Evolutionary conservation across 768 basidiomycete species (phyloP), one percentile per base, ranked within the genome.

Genomic region (Hypholoma sublateritium): DNA sequence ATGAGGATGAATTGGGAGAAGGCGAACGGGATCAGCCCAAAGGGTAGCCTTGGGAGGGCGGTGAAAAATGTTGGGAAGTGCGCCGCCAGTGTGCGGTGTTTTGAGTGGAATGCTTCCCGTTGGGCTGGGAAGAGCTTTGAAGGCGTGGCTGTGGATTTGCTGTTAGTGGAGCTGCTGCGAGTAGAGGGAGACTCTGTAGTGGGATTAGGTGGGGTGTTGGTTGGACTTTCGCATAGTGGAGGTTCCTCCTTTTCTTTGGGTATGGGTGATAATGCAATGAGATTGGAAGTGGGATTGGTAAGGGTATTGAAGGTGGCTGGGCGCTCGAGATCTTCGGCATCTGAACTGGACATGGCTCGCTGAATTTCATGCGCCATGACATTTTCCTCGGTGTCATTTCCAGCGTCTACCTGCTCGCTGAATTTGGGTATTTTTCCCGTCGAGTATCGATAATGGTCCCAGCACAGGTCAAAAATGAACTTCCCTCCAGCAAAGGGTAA

Each of bases 1-100:
- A 96, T 92, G 55, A 98, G 83, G 62, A 98, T 93, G 74, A 98
- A 98, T 71, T 95, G 93, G 0, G 89, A 87, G 67, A 98, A 94
- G 0, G 94, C 91, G 66, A 98, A 98, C 0, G 93, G 93, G 14
- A 97, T 75, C 6, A 97, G 83, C 12, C 85, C 80, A 57, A 94
- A 85, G 0, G 94, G 95, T 0, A 95, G 77, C 17, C 87, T 82
- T 0, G 84, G 80, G 19, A 87, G 72, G 19, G 85, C 82, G 9
- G 81, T 82, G 67, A 80, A 77, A 59, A 89, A 77, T 1, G 90
- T 94, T 0, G 93, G 93, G 68, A 92, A 91, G 43, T 77, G 75
- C 17, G 55, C 58, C 34, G 73, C 19, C 14, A 58, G 54, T 41
- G 39, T 42, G 11, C 39, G 14, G 53, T 66, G 64, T 41, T 55